Evolutionary conservation across 2,329 filamentous ascomycete genomes (phyloP).

Genomic region (Clarireedia paspali): DNA sequence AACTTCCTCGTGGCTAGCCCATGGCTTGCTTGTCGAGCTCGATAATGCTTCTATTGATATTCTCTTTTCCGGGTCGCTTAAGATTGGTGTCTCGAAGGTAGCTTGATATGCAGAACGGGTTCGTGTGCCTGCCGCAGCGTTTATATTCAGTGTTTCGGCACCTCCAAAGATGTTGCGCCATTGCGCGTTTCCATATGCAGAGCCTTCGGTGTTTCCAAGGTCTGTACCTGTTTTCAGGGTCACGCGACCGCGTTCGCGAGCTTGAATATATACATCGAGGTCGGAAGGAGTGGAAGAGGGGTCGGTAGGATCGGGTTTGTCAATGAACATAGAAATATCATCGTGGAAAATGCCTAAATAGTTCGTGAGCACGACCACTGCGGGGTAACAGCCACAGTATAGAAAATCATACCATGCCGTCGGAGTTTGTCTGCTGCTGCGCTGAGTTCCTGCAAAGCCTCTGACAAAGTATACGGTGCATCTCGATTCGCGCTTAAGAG

Average conservation of each 20-base stretch:
- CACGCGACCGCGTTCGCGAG: conserved; percentile 72
- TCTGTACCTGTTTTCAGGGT: conserved; percentile 92
- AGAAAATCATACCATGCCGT: conserved; percentile 59
- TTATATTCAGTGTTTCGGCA: conserved; percentile 80
- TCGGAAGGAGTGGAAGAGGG: conserved; percentile 67
- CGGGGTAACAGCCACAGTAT: background rate
- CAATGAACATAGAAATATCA: conserved; percentile 74
- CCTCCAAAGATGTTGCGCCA: conserved; percentile 92
- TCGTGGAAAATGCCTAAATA: conserved; percentile 74
- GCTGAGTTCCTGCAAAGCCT: conserved; percentile 67
- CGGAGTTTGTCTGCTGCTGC: conserved; percentile 66
- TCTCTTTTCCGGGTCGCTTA: conserved; percentile 75
- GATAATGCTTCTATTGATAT: conserved; percentile 73
- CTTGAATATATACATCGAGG: conserved; percentile 71
- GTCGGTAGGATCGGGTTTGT: conserved; percentile 62
- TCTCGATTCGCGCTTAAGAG: conserved; percentile 62
- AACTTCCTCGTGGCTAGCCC: conserved; percentile 90
- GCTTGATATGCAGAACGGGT: conserved; percentile 89
- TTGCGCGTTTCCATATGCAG: conserved; percentile 79
- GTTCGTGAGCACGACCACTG: background rate
- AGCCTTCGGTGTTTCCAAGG: conserved; percentile 87
- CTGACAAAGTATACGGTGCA: conserved; percentile 67
- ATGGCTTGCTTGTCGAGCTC: conserved; percentile 80
- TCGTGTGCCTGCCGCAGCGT: conserved; percentile 81
- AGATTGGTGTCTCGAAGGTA: conserved; percentile 72